Evolutionary conservation across 2,329 filamentous ascomycete species (phyloP).

Genomic region (Claviceps sp.): DNA sequence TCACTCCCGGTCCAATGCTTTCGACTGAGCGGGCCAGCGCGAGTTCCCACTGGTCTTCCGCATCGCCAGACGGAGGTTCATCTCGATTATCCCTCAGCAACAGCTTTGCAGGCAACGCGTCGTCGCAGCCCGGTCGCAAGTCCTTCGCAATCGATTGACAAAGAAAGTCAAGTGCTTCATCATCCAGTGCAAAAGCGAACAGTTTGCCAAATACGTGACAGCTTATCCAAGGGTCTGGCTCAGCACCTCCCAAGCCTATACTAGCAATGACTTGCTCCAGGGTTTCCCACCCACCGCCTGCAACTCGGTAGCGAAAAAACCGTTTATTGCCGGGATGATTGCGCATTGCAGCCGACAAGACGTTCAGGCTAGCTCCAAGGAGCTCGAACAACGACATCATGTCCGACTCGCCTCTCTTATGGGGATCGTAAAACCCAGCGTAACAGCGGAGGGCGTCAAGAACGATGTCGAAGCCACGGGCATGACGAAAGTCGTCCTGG

Average conservation of each 20-base stretch:
- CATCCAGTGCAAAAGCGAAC: slow-evolving; percentile 66
- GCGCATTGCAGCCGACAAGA: slow-evolving; percentile 62
- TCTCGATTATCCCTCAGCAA: slow-evolving; percentile 12
- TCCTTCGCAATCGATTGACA: slow-evolving; percentile 40
- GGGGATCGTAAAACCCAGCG: slow-evolving; percentile 63
- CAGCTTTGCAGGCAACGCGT: slow-evolving; percentile 3
- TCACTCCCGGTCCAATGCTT: slow-evolving; percentile 27
- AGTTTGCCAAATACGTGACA: slow-evolving; percentile 72
- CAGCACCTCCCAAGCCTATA: slow-evolving; percentile 49
- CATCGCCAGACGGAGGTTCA: neutral
- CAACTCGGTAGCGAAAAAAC: slow-evolving; percentile 68
- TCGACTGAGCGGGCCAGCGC: slow-evolving; percentile 23
- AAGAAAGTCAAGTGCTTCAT: slow-evolving; percentile 58
- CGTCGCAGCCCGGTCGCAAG: slow-evolving; percentile 18
- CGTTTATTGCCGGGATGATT: slow-evolving; percentile 75
- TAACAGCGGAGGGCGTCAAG: slow-evolving; percentile 56
- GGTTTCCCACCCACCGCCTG: slow-evolving; percentile 65
- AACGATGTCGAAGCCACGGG: slow-evolving; percentile 64
- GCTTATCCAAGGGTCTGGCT: slow-evolving; percentile 54
- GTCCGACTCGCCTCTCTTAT: slow-evolving; percentile 45
- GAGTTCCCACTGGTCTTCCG: slow-evolving; percentile 25
- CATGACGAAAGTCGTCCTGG: slow-evolving; percentile 73
- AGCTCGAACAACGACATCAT: slow-evolving; percentile 54
- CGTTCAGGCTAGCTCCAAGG: slow-evolving; percentile 56
- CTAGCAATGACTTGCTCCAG: slow-evolving; percentile 60